Percentiles rank a stretch among this genome's conserved stretches.
phyloP scores from a whole-genome alignment of 2,329 filamentous ascomycete species.

The Colletotrichum gloeosporioides region DNA sequence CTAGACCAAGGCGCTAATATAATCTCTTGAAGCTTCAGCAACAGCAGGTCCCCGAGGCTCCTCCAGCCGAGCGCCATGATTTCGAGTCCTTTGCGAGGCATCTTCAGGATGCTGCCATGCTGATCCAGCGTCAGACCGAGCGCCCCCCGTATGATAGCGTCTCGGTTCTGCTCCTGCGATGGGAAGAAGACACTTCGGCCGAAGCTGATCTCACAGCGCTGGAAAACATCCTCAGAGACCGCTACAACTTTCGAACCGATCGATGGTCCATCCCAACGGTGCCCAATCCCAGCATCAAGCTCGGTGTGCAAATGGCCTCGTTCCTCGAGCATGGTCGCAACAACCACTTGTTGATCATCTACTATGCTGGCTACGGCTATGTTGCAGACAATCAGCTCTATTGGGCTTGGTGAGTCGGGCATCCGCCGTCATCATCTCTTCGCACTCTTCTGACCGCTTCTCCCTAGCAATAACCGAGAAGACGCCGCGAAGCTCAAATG shows the following conservation, averaged over 20 bases:
- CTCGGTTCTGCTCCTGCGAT: conserved; percentile 65
- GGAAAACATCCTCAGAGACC: conserved; percentile 62
- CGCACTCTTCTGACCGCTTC: conserved; percentile 37
- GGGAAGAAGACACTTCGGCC: conserved; percentile 64
- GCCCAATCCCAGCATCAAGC: conserved; percentile 64
- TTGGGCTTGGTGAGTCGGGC: conserved; percentile 66
- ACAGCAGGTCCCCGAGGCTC: conserved; percentile 44
- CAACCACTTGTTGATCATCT: conserved; percentile 68
- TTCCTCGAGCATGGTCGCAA: conserved; percentile 63
- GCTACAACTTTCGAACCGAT: conserved; percentile 66
- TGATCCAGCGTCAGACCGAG: conserved; percentile 69
- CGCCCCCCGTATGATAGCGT: conserved; percentile 62
- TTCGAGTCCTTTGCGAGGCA: conserved; percentile 72
- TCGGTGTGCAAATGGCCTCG: conserved; percentile 63
- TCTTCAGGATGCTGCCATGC: conserved; percentile 71
- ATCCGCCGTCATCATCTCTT: background rate
- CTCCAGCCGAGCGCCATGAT: conserved; percentile 58
- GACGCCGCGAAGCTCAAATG: conserved; percentile 68
- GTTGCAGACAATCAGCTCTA: conserved; percentile 65
- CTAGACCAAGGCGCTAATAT: background rate
- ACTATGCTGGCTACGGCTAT: conserved; percentile 68
- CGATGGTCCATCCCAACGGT: conserved; percentile 66
- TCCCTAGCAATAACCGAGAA: conserved; percentile 57
- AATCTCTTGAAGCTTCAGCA: conserved; percentile 33
- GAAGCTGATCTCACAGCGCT: conserved; percentile 60